These are phyloP conservation scores for Coelastrella sp. DNA, from an alignment of 139 green algal species.

Conservation along the genomic window DNA sequence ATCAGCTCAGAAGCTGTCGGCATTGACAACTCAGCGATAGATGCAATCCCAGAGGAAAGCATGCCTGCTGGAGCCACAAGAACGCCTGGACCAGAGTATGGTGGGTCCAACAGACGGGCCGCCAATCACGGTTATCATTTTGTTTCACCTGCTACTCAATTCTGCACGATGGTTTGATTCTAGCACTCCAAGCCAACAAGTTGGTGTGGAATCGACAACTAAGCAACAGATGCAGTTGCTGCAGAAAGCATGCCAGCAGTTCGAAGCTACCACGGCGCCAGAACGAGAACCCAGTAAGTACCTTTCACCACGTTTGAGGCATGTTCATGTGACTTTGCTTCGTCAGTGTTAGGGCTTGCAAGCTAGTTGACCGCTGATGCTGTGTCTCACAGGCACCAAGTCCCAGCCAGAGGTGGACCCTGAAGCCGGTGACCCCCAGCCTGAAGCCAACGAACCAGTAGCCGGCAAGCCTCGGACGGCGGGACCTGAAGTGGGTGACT, in stretches of 20 bases:
- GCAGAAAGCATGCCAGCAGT: no score
- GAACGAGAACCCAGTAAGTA: no score
- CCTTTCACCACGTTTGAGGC: no score
- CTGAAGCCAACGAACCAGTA: not conserved
- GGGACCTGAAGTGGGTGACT: not conserved
- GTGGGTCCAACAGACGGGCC: not conserved
- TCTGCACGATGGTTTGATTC: no score
- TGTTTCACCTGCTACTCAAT: not conserved
- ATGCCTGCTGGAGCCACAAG: conserved; percentile 1
- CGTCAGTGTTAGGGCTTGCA: not conserved
- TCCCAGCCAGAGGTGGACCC: conserved; percentile 1
- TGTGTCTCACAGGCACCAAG: not conserved
- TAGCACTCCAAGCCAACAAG: no score
- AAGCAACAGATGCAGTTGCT: no score
- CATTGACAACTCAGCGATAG: conserved; percentile 12
- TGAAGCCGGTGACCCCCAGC: not conserved
- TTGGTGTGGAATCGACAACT: no score
- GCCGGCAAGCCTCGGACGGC: not conserved
- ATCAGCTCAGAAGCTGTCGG: not conserved
- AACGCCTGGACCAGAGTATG: not conserved
- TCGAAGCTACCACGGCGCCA: no score
- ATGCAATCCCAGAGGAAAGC: not conserved
- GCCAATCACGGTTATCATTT: not conserved
- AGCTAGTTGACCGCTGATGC: not conserved
- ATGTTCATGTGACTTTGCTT: not conserved